phyloP scores from a whole-genome alignment of 345 rosid species.

The Rhodamnia argentea region DNA sequence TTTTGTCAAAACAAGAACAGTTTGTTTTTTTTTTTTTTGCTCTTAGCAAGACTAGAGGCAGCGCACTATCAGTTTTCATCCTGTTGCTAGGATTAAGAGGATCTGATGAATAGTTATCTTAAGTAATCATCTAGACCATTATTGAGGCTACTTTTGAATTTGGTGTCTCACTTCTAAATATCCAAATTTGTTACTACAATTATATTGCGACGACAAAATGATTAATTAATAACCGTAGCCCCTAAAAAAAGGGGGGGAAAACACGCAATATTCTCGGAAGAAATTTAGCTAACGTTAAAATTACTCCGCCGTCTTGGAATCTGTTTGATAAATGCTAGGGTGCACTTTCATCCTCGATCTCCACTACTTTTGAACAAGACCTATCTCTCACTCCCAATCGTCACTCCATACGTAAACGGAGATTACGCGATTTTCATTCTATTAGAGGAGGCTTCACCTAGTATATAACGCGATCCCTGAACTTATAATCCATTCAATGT shows the following conservation, averaged over 20 bases:
- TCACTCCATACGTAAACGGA: no score
- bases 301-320: no score
- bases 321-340: not conserved
- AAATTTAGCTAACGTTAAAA: not conserved
- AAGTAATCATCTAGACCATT: not conserved
- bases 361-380: not conserved
- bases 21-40: no score
- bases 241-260: not conserved
- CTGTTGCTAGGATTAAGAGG: not conserved
- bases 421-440: no score
- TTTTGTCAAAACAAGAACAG: no score
- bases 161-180: not conserved
- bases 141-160: no score
- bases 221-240: not conserved
- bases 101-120: not conserved
- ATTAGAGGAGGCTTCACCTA: no score
- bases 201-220: not conserved
- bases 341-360: not conserved
- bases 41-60: no score
- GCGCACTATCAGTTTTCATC: no score
- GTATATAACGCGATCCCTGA: no score
- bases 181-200: not conserved
- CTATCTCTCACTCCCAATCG: no score
- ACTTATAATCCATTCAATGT: no score
- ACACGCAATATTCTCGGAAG: not conserved